phyloP scores from a whole-genome alignment of 2,329 filamentous ascomycete genomes.

The Bipolaris victoriae region DNA sequence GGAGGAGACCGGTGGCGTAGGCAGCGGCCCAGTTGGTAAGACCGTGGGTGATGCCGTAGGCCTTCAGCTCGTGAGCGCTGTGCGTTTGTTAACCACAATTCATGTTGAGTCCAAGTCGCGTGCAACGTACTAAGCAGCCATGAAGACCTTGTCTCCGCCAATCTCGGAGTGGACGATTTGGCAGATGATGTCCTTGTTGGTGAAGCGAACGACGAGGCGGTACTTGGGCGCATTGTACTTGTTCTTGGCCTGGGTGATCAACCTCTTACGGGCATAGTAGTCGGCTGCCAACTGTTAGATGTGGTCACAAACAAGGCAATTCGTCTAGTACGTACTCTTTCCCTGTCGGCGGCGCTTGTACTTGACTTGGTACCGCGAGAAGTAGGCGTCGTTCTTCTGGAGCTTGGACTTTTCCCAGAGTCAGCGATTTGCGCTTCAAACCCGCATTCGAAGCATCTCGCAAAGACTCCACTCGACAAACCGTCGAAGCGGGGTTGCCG shows the following conservation, averaged over 20 bases:
- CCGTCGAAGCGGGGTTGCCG: conserved; percentile 37
- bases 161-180: conserved; percentile 98
- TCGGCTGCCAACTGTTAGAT: conserved; percentile 75
- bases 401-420: conserved; percentile 90
- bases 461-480: conserved; percentile 46
- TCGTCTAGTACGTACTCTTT: conserved; percentile 80
- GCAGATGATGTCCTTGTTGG: conserved; percentile 98
- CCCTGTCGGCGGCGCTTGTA: conserved; percentile 95
- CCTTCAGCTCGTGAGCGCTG: conserved; percentile 88
- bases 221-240: conserved; percentile 99
- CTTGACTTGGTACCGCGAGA: conserved; percentile 99
- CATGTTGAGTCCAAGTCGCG: neutral
- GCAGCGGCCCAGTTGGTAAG: conserved; percentile 99
- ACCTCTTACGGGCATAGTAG: conserved; percentile 99
- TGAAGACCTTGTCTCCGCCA: conserved; percentile 95
- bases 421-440: conserved; percentile 99
- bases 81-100: conserved; percentile 13
- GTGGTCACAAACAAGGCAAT: neutral
- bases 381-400: conserved; percentile 98
- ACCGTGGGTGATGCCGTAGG: conserved; percentile 97
- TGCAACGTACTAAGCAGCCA: conserved; percentile 39
- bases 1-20: conserved; percentile 94
- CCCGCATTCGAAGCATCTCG: conserved; percentile 92
- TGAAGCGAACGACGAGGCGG: conserved; percentile 98
- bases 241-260: conserved; percentile 99